Evolutionary conservation across 257 asterid genomes (phyloP), one percentile per base, ranked within the genome.

Genomic region (Craterostigma plantagineum): DNA sequence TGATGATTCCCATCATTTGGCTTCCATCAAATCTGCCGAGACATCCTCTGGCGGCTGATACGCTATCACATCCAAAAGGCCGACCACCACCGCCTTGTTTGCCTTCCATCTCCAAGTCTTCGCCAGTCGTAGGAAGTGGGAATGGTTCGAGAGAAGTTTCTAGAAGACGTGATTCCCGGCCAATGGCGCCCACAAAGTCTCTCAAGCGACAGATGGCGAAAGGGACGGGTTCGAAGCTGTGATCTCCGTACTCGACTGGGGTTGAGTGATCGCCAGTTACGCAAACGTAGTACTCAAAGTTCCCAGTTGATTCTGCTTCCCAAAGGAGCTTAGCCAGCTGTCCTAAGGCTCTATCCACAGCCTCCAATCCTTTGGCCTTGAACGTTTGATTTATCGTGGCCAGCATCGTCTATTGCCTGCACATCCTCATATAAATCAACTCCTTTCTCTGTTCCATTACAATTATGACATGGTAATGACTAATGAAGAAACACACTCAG

Each of bases 241-340:
- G 98, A 70, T 90, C 98, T n/a, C 95, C 98, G 38, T 79, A 87
- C 55, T 87, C 98, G 39, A 87, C 98, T 8, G 98, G n/a, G 98
- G 98, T 87, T 14, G 98, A 87, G 52, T 87, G 98, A 57, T 87
- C 98, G 14, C 93, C 98, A 0, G 94, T 83, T 47, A 90, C 70
- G 58, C 95, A 90, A 27, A 90, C 53, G 69, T 63, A 75, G 48
- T 76, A 90, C 18, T 71, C 72, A 49, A 72, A 90, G 16, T 48
- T 57, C 27, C 95, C 92, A 0, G 66, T 54, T 27, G 92, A 64
- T 51, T 90, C 93, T 12, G 79, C 66, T 61, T 69, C 64, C 92
- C 92, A 83, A 34, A 90, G 92, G 53, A 82, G 91, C 61, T 52
- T 75, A 10, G 91, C 91, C 54, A 90, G 64, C 69, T 90, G 98